These are phyloP conservation scores for Mrakia frigida DNA, from an alignment of 768 basidiomycete species.

Conservation along the genomic window DNA sequence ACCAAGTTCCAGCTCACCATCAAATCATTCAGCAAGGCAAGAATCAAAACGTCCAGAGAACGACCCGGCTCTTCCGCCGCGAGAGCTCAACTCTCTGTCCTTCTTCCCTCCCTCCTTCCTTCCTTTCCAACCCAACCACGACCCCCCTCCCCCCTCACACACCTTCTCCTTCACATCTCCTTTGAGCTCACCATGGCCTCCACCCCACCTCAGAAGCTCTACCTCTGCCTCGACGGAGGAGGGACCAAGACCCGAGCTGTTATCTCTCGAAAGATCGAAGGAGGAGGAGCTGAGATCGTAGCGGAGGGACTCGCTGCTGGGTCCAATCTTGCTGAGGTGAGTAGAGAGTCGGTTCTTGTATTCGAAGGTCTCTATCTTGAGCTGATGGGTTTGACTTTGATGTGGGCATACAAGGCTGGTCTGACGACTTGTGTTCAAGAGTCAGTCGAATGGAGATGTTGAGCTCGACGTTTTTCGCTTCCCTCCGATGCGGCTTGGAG, in stretches of 20 bases:
- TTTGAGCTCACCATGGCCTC: not conserved
- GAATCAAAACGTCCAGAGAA: not conserved
- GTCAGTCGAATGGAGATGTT: not conserved
- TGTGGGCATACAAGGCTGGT: too few relatives aligned
- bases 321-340: slow-evolving; percentile 24
- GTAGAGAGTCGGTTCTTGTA: too few relatives aligned
- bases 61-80: not conserved
- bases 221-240: slow-evolving; percentile 22
- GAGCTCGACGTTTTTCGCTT: not conserved
- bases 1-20: not conserved
- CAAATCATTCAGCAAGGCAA: not conserved
- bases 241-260: slow-evolving; percentile 29
- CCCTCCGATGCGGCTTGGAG: too few relatives aligned
- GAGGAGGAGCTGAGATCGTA: not conserved
- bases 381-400: too few relatives aligned
- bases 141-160: not conserved
- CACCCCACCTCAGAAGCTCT: not conserved
- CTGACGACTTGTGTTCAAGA: not conserved
- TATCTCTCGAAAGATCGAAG: slow-evolving; percentile 12
- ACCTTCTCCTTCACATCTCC: not conserved
- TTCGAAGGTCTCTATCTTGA: too few relatives aligned
- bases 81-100: not conserved
- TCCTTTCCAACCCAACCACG: not conserved
- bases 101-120: not conserved
- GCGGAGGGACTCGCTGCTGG: slow-evolving; percentile 14